Base-by-base conservation (phyloP, 2,329 filamentous ascomycete genomes). In the Apiospora marii region DNA sequence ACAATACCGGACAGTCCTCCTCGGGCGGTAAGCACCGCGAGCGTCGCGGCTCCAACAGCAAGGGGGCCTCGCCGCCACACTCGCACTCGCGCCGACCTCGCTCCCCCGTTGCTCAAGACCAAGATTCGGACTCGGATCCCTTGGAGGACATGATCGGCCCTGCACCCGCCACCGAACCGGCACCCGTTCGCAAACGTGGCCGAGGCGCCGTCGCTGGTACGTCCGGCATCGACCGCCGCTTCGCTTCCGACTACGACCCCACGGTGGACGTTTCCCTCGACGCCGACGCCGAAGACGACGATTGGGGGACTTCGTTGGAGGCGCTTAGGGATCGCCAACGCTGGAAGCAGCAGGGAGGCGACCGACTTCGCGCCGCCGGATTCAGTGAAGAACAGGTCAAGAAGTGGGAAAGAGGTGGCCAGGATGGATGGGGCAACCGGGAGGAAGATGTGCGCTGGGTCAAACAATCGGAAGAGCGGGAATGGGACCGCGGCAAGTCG, bases 221-320 rank as follows among this genome's bases (percentile, higher is more conserved):
- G 6, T 91, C 91, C 37, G 91, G 89, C 13, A 97, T 98, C 75
- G 95, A 98, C 79, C 86, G 88, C 34, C 93, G 93, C 70, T 98
- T 98, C 81, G 91, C 92, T 0, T 85, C 90, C 1, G 88, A 85
- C 69, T 92, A 92, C 76, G 86, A 90, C 73, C 87, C 88, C 0
- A 86, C 82, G 8, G 80, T 84, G n/a, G 90, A 93, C 76, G 82
- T 92, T 4, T 83, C 86, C 51, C 82, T 85, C 68, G 87, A 87
- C 74, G 83, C 84, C 2, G 84, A 85, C 1, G 84, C 83, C 3
- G 82, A 81, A 30, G 87, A 86, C 41, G 91, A 92, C 74, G 90
- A 94, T 73, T 98, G 94, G 95, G 93, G 94, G 64, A 90, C 94
- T 77, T 91, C 93, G 0, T 85, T 96, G 0, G 94, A 97, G 82